phyloP scores from a whole-genome alignment of 1,284 basidiomycete species.

The Cryptococcus maquisensis region DNA sequence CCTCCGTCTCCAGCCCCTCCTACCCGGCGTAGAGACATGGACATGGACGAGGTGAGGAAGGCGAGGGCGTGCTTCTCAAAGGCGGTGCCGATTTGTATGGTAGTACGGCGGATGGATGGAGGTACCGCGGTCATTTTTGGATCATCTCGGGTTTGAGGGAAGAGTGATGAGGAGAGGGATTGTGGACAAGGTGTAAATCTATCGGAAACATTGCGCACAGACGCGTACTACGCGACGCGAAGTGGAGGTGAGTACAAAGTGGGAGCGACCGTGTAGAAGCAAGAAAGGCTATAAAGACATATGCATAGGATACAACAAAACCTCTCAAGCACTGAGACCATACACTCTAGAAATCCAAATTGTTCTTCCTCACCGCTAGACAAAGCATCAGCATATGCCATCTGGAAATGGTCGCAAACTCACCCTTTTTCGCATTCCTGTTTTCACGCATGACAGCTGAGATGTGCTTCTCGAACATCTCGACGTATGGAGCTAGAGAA shows the following conservation, averaged over 20 bases:
- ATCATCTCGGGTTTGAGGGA: no score
- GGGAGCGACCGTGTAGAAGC: background rate
- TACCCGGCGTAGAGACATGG: constrained; percentile 68
- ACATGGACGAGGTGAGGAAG: constrained; percentile 62
- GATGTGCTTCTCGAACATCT: constrained; percentile 76
- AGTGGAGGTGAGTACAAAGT: background rate
- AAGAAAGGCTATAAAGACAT: background rate
- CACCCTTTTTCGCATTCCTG: constrained; percentile 22
- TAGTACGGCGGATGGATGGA: constrained; percentile 24
- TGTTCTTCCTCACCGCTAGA: constrained; percentile 27
- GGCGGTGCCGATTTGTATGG: constrained; percentile 61
- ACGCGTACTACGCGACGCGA: background rate
- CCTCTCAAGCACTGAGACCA: background rate
- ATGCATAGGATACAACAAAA: constrained; percentile 11
- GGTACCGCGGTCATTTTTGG: background rate
- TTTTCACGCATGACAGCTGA: constrained; percentile 50
- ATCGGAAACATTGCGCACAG: background rate
- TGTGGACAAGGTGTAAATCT: background rate
- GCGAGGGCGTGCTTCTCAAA: constrained; percentile 69
- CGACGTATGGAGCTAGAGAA: constrained; percentile 77
- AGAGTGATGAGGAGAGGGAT: background rate
- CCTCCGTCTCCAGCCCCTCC: constrained; percentile 82
- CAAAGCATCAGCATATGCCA: background rate
- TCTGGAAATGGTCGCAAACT: constrained; percentile 4
- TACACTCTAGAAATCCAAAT: constrained; percentile 26